Evolutionary conservation across 305 asterid species (phyloP).

Genomic region (Fraxinus greggii): DNA sequence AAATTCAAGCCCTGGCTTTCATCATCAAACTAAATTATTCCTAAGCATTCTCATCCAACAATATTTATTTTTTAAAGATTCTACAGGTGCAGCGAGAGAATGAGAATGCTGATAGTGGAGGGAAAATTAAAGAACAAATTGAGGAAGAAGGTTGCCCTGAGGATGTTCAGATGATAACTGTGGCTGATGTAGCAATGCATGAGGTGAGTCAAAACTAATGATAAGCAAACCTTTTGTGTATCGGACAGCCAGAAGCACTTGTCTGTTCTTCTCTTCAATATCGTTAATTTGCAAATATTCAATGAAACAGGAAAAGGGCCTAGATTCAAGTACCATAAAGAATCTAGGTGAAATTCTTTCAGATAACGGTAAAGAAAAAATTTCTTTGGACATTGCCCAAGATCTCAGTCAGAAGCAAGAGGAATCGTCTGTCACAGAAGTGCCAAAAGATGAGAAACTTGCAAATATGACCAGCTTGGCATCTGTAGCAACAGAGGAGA

Average conservation of each 20-base stretch:
- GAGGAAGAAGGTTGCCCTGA: conserved; percentile 29
- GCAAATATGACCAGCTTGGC: not conserved
- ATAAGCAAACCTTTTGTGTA: not conserved
- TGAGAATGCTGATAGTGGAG: conserved; percentile 18
- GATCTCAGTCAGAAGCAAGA: not conserved
- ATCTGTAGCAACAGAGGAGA: not conserved
- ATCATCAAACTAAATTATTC: not conserved
- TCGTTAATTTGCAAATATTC: not conserved
- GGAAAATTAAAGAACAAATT: conserved; percentile 9
- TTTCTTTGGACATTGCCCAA: not conserved
- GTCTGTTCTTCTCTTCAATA: not conserved
- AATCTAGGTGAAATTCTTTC: not conserved
- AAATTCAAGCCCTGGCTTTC: not conserved
- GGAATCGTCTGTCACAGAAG: not conserved
- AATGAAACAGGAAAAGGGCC: not conserved
- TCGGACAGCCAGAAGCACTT: not conserved
- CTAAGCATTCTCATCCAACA: not conserved
- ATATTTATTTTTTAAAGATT: conserved; percentile 19
- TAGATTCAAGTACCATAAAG: not conserved
- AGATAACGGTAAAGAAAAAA: not conserved
- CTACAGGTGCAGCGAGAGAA: conserved; percentile 27
- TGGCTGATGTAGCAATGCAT: not conserved
- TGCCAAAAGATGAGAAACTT: not conserved
- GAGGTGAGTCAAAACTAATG: not conserved
- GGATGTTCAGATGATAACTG: conserved; percentile 21